Conservation (phyloP, 23 red algal species). For the Gracilaria domingensis region DNA sequence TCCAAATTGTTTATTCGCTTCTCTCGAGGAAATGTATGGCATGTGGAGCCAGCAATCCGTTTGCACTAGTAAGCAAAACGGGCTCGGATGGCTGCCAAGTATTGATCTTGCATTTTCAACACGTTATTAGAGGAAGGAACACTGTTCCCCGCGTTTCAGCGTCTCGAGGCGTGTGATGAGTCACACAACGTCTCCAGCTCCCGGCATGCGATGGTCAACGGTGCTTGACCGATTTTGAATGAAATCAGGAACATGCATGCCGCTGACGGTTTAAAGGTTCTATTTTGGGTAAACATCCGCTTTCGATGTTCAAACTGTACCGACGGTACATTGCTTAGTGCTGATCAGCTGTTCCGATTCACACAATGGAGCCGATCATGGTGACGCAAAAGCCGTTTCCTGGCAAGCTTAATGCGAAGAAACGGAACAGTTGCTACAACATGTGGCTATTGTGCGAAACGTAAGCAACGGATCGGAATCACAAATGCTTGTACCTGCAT, state of each 20-base stretch:
- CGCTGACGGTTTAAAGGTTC: not conserved
- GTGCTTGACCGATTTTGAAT: not conserved
- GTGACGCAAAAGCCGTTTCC: not conserved
- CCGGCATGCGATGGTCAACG: not conserved
- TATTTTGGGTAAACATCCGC: not conserved
- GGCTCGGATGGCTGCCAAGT: conserved; percentile 59
- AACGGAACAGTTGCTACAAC: too few relatives aligned
- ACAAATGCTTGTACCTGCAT: not conserved
- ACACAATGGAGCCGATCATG: not conserved
- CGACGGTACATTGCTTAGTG: not conserved
- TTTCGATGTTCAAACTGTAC: not conserved
- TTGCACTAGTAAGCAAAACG: conserved; percentile 42
- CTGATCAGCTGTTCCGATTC: not conserved
- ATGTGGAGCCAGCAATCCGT: conserved; percentile 68
- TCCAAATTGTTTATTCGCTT: too few relatives aligned
- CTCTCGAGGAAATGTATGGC: conserved; percentile 7
- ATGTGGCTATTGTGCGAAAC: too few relatives aligned
- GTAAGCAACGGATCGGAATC: not conserved
- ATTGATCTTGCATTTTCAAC: conserved; percentile 53
- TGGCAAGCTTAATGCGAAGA: not conserved
- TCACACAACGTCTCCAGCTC: conserved; percentile 9
- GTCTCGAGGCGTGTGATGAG: conserved; percentile 7
- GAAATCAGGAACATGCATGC: not conserved
- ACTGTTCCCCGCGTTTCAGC: conserved; percentile 18
- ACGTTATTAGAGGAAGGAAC: conserved; percentile 18